Conservation (phyloP, 495 filamentous ascomycete species). For the Trichocladium uniseriatum region DNA sequence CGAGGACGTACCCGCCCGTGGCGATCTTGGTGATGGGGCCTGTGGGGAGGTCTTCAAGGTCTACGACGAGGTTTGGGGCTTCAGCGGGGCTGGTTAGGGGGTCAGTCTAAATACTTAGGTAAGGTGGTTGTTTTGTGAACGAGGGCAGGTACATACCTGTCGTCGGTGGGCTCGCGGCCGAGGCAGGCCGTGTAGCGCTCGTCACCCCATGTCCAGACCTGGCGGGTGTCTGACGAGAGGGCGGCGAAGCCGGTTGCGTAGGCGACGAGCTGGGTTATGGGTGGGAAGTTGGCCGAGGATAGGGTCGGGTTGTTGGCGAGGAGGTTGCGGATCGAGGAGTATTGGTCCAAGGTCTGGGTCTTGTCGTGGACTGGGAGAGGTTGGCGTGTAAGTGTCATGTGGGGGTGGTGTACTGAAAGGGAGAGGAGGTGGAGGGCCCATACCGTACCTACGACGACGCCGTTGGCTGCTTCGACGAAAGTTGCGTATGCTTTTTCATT, state of each 20-base stretch:
- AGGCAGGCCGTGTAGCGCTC: conserved; percentile 42
- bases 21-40: conserved; percentile 46
- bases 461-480: conserved; percentile 24
- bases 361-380: conserved; percentile 15
- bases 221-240: conserved; percentile 36
- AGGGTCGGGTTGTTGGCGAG: conserved; percentile 4
- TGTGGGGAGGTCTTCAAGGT: conserved; percentile 42
- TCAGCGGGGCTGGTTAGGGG: conserved; percentile 29
- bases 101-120: too few species aligned
- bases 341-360: conserved; percentile 16
- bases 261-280: conserved; percentile 38
- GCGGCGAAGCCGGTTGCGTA: conserved; percentile 45
- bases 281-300: conserved; percentile 5
- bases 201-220: conserved; percentile 54
- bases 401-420: not conserved
- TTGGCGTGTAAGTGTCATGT: too few species aligned
- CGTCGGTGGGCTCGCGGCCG: conserved; percentile 30
- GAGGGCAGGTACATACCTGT: conserved; percentile 1
- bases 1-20: conserved; percentile 45
- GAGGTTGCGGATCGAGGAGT: conserved; percentile 16
- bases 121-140: too few species aligned
- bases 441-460: conserved; percentile 15
- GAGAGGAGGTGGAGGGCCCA: not conserved
- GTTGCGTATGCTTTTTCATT: not conserved
- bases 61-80: conserved; percentile 35